phyloP scores from a whole-genome alignment of 495 filamentous ascomycete genomes.

The Xylaria longipes region DNA sequence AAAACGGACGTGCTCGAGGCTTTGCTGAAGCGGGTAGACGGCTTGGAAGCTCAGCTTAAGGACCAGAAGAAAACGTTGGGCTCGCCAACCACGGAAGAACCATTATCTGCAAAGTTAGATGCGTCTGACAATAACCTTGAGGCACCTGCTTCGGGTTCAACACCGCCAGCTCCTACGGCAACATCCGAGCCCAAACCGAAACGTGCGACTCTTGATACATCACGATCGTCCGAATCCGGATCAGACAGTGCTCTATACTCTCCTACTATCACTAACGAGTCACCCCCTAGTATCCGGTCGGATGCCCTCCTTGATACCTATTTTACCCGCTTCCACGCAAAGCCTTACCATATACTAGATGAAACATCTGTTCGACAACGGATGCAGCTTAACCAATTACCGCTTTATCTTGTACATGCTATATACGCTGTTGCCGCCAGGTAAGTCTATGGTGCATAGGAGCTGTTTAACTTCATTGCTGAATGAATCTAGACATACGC shows the following conservation, averaged over 20 bases:
- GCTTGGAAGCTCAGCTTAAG: constrained; percentile 78
- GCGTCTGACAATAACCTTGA: constrained; percentile 7
- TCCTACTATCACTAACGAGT: constrained; percentile 44
- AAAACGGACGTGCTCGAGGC: constrained; percentile 90
- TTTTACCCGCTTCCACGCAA: constrained; percentile 77
- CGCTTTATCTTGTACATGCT: constrained; percentile 67
- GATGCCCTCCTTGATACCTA: constrained; percentile 75
- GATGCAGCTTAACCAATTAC: constrained; percentile 69
- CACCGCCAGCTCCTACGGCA: constrained; percentile 23
- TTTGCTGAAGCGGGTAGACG: constrained; percentile 81
- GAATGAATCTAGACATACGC: constrained; percentile 61
- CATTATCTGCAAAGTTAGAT: constrained; percentile 24
- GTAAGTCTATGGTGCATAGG: constrained; percentile 49
- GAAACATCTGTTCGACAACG: constrained; percentile 72
- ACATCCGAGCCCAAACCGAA: constrained; percentile 35
- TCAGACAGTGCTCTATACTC: constrained; percentile 45
- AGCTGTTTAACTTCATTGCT: constrained; percentile 13
- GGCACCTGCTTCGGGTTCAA: constrained; percentile 9
- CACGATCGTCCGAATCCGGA: constrained; percentile 32
- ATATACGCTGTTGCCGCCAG: constrained; percentile 75
- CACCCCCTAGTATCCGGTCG: constrained; percentile 52
- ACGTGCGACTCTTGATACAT: constrained; percentile 31
- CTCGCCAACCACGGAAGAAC: constrained; percentile 48
- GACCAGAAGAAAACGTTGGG: constrained; percentile 61
- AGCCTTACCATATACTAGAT: constrained; percentile 79